Evolutionary conservation across 83 land plant genomes (phyloP), one percentile per base, ranked within the genome.

Genomic region (Thuja plicata): DNA sequence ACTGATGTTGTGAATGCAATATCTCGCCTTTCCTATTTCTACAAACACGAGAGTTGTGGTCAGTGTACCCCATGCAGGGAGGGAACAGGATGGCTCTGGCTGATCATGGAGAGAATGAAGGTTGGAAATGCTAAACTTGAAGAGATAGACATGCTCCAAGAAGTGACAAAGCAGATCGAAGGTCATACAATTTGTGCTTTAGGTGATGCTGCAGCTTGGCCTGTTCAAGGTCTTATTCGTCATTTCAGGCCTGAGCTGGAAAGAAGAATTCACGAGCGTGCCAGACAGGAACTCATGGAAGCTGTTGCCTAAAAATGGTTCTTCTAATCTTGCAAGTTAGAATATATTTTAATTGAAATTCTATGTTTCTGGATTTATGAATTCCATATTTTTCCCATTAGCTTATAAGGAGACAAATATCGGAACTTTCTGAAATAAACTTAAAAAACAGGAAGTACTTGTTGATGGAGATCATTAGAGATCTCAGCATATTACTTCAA

Each of bases 181-280:
- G 99, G 98, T 55, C 97, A 97, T 90, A 97, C 98, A 24, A 96
- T 97, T 57, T 97, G 99, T 92, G 98, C 99, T 3, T 89, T 96
- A 88, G 99, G 97, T 54, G 98, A 96, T 93, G 99, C 98, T 70
- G 99, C 98, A 86, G 99, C 98, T 79, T 96, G 98, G 99, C 99
- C 99, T 52, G 98, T 97, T 30, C 99, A 97, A 88, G 98, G 99
- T 45, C 93, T 96, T 54, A 97, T 97, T 71, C 91, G 96, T 43
- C 97, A 97, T 91, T 97, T 97, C 88, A 89, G 96, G 84, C 97
- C 97, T 12, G 98, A 96, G 91, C 92, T 96, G 83, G 98, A 96
- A 90, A 91, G 94, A 88, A 93, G 98, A 89, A 96, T 96, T 70
- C 90, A 92, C 35, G 98, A 96, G 92, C 92, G 93, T 37, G 98